Percentiles rank a stretch among this genome's conserved stretches.
Conservation (phyloP, 2,329 filamentous ascomycete species). For the Paecilomyces niveus region DNA sequence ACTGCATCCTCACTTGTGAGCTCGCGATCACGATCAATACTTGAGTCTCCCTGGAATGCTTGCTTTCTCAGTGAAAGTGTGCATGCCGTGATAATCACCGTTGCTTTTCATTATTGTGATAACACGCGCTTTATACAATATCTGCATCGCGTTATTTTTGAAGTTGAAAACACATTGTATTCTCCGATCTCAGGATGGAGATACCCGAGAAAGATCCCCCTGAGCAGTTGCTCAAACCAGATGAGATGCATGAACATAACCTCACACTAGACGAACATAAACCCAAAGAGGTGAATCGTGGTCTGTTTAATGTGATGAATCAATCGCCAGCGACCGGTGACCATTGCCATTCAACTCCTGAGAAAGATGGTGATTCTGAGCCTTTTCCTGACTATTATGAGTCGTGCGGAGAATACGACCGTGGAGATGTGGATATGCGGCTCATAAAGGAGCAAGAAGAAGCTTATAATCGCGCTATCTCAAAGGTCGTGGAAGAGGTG, state of each 20-base stretch:
- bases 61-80: neutral
- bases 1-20: neutral
- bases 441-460: constrained; percentile 7
- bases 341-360: neutral
- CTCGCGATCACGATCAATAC: neutral
- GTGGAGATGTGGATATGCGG: neutral
- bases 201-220: neutral
- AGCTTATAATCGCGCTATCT: constrained; percentile 16
- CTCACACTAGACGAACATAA: neutral
- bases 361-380: constrained; percentile 8
- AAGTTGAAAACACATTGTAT: neutral
- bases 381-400: constrained; percentile 22
- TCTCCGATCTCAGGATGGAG: neutral
- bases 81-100: neutral
- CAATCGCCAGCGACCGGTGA: neutral
- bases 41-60: neutral
- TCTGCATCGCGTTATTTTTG: neutral
- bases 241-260: neutral
- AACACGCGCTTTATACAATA: neutral
- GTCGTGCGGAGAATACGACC: constrained; percentile 5
- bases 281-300: neutral
- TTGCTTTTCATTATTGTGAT: neutral
- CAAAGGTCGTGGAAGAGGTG: constrained; percentile 14
- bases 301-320: neutral
- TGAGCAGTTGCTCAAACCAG: neutral